Conservation (phyloP, 441 rosid genomes). For the Pelargonium myrrhifolium region DNA sequence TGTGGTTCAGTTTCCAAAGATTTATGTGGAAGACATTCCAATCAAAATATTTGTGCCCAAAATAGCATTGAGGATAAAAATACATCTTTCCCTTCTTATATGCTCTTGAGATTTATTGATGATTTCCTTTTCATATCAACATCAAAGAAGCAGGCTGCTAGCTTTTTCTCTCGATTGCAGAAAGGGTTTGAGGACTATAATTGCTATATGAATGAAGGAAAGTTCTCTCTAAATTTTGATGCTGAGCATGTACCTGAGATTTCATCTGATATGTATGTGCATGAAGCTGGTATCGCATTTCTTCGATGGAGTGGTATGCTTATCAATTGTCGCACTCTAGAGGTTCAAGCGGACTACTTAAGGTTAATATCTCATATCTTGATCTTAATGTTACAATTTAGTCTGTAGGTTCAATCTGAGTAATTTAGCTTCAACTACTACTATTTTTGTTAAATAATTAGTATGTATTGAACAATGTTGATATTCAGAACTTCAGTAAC, state of each 20-base stretch:
- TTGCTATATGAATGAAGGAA: slow-evolving; percentile 69
- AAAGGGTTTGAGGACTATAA: slow-evolving; percentile 67
- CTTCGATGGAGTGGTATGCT: slow-evolving; percentile 83
- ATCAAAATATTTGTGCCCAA: background rate
- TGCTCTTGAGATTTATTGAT: slow-evolving; percentile 68
- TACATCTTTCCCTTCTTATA: slow-evolving; percentile 27
- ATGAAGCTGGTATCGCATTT: slow-evolving; percentile 51
- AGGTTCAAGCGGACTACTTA: slow-evolving; percentile 84
- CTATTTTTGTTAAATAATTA: background rate
- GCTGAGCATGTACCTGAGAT: slow-evolving; percentile 25
- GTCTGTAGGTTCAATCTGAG: background rate
- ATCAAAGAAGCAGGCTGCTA: slow-evolving; percentile 58
- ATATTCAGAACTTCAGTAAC: background rate
- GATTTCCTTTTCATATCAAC: slow-evolving; percentile 79
- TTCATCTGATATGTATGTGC: slow-evolving; percentile 38
- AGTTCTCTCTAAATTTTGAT: slow-evolving; percentile 61
- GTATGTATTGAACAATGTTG: background rate
- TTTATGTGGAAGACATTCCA: slow-evolving; percentile 9
- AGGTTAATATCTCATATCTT: slow-evolving; percentile 31
- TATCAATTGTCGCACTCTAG: slow-evolving; percentile 53
- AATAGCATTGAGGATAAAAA: slow-evolving; percentile 18
- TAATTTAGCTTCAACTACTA: background rate
- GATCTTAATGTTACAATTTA: background rate
- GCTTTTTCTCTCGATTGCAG: slow-evolving; percentile 42
- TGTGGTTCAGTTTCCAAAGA: slow-evolving; percentile 20